Conservation (phyloP, 371 early-diverging fungal species). For the Apophysomyces variabilis region DNA sequence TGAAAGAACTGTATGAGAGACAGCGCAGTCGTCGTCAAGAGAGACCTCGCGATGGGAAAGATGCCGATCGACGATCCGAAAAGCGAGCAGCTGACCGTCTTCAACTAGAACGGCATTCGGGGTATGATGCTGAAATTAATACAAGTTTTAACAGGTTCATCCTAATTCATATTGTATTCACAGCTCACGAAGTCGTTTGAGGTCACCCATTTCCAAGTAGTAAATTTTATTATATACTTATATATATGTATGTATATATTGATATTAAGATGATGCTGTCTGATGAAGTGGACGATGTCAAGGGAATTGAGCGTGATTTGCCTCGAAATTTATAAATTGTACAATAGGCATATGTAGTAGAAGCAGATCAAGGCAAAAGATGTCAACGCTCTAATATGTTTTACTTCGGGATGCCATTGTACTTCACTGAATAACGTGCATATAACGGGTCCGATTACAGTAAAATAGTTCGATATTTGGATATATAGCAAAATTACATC, state of each 20-base stretch:
- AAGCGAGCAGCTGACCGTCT: background rate
- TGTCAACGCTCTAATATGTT: too few species aligned
- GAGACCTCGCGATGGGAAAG: background rate
- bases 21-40: background rate
- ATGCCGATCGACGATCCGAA: background rate
- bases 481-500: too few species aligned
- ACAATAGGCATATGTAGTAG: too few species aligned
- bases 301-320: background rate
- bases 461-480: too few species aligned
- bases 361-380: too few species aligned
- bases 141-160: background rate
- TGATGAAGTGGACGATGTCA: background rate
- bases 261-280: background rate
- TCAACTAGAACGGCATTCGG: background rate
- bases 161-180: background rate
- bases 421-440: too few species aligned
- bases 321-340: too few species aligned
- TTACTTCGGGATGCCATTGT: too few species aligned
- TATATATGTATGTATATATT: background rate
- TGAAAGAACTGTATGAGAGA: slow-evolving; percentile 1
- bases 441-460: too few species aligned
- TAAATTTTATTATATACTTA: background rate
- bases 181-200: too few species aligned
- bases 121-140: background rate
- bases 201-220: too few species aligned